phyloP scores from a whole-genome alignment of 2,329 filamentous ascomycete genomes.

The Colletotrichum sp. region DNA sequence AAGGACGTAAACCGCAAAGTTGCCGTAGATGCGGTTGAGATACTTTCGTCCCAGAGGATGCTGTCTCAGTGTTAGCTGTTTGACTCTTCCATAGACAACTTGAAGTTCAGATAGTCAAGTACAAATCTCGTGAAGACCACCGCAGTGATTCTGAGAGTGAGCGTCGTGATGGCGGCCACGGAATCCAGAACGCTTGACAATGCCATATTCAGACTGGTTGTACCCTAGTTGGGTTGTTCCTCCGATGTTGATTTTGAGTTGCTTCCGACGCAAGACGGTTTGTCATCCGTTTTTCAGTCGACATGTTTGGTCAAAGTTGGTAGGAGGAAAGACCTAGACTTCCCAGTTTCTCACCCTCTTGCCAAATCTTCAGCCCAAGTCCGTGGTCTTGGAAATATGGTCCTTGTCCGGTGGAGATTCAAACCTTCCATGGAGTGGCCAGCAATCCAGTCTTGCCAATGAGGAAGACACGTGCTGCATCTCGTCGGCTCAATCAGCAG shows the following conservation, averaged over 20 bases:
- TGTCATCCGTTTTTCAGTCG: background rate
- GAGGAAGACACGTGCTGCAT: background rate
- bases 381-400: background rate
- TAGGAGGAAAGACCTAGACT: background rate
- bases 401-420: background rate
- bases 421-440: background rate
- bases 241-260: background rate
- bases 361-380: background rate
- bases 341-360: background rate
- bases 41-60: conserved; percentile 8
- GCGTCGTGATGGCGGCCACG: background rate
- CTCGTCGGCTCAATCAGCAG: background rate
- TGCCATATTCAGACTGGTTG: background rate
- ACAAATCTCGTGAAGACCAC: conserved; percentile 7
- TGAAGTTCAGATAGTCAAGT: background rate
- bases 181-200: background rate
- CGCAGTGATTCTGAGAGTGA: background rate
- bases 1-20: background rate
- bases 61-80: background rate
- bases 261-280: background rate
- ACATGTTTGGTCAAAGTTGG: background rate
- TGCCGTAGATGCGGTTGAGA: conserved; percentile 5
- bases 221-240: background rate
- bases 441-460: background rate
- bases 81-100: no score